A percentile compares a stretch with the other conserved stretches of the same genome.
Conservation (phyloP, 1,284 basidiomycete species). For the Marasmius tenuissimus region DNA sequence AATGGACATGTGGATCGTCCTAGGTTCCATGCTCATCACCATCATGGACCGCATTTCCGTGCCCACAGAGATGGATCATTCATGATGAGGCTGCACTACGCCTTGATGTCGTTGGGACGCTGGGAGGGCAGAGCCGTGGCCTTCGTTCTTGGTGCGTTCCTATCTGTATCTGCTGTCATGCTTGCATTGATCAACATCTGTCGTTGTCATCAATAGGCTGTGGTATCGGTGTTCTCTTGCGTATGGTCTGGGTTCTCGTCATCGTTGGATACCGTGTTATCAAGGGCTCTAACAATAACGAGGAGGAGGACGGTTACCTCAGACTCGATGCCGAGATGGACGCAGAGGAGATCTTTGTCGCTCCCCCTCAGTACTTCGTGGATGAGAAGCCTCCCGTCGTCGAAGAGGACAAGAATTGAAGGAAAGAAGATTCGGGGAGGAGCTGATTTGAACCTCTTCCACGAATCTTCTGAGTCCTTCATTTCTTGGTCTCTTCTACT, state of each 20-base stretch:
- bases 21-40: conserved; percentile 10
- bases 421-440: not conserved
- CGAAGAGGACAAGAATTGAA: conserved; percentile 4
- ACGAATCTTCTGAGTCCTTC: too few species aligned
- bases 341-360: conserved; percentile 36
- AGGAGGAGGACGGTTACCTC: conserved; percentile 34
- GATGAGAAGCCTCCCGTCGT: conserved; percentile 25
- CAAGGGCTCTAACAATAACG: conserved; percentile 38
- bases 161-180: conserved; percentile 5
- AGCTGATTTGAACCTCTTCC: too few species aligned
- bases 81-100: conserved; percentile 57
- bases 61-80: conserved; percentile 34
- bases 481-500: too few species aligned
- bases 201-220: conserved; percentile 48
- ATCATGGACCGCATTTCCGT: conserved; percentile 10
- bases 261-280: conserved; percentile 59
- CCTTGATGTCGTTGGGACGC: conserved; percentile 67
- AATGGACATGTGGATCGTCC: not conserved
- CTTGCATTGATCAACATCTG: not conserved
- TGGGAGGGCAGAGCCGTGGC: conserved; percentile 80
- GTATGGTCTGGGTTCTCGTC: conserved; percentile 73
- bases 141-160: conserved; percentile 68
- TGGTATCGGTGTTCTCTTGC: conserved; percentile 73
- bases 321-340: conserved; percentile 15
- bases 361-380: conserved; percentile 48